Evolutionary conservation across 1,284 basidiomycete species (phyloP).

Genomic region (Ganoderma lucidum): DNA sequence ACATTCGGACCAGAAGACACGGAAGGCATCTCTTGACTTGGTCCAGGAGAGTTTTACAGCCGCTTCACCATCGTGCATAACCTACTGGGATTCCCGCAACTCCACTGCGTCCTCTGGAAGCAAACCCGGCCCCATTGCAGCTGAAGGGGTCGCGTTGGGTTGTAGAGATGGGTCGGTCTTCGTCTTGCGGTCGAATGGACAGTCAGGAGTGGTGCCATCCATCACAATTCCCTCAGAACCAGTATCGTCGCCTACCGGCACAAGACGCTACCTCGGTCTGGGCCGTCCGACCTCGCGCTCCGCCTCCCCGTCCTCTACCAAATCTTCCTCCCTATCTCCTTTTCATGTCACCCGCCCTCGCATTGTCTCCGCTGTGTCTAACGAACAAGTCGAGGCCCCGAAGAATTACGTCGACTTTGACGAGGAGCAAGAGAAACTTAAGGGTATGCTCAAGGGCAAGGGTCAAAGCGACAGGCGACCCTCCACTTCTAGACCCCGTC

Average conservation of each 20-base stretch:
- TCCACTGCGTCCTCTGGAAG: not conserved
- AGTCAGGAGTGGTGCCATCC: not conserved
- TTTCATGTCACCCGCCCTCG: constrained; percentile 55
- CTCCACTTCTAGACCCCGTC: constrained; percentile 22
- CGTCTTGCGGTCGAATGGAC: constrained; percentile 35
- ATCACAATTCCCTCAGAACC: constrained; percentile 15
- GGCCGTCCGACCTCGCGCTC: constrained; percentile 42
- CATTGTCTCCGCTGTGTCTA: constrained; percentile 72
- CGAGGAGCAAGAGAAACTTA: constrained; percentile 77
- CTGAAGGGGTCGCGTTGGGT: constrained; percentile 39
- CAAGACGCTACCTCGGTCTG: constrained; percentile 38
- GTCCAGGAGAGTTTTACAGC: constrained; percentile 30
- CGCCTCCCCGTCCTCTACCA: constrained; percentile 43
- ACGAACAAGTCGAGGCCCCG: constrained; percentile 73
- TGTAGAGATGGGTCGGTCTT: constrained; percentile 48
- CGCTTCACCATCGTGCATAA: constrained; percentile 22
- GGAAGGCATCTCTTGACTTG: constrained; percentile 6
- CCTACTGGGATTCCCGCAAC: constrained; percentile 30
- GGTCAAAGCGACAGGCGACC: constrained; percentile 49
- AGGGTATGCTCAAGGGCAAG: constrained; percentile 69
- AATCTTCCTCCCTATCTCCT: constrained; percentile 38
- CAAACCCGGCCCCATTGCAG: not conserved
- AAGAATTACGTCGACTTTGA: constrained; percentile 82
- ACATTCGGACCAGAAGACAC: not conserved
- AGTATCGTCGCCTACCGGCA: constrained; percentile 35